phyloP scores from a whole-genome alignment of 2,329 filamentous ascomycete species.

The Cladosporium sp. region DNA sequence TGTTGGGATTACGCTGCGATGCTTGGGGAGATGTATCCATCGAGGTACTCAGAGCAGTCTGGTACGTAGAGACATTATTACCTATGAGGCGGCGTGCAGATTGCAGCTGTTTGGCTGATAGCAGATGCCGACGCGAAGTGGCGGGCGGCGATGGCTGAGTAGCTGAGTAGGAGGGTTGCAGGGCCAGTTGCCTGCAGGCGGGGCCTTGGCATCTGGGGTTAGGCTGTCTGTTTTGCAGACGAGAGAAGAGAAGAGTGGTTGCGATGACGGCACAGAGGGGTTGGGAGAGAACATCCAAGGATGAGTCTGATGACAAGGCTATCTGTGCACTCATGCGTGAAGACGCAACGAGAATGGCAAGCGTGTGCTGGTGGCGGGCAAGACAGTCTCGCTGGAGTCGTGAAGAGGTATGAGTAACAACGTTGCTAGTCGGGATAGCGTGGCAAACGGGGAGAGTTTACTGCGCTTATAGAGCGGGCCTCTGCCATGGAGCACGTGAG shows the following conservation, averaged over 20 bases:
- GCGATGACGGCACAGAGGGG: not conserved
- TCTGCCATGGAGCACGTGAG: not conserved
- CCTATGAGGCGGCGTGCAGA: not conserved
- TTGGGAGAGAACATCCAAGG: not conserved
- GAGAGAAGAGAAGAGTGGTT: not conserved
- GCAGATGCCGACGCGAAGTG: not conserved
- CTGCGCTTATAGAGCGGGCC: constrained; percentile 11
- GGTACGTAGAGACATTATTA: too few species aligned
- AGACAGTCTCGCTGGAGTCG: not conserved
- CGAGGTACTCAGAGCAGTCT: not conserved
- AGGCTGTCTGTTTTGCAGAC: not conserved
- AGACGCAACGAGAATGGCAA: not conserved
- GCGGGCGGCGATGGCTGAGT: not conserved
- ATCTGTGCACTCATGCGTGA: not conserved
- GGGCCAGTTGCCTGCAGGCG: not conserved
- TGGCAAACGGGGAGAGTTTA: constrained; percentile 5
- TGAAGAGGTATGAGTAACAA: constrained; percentile 9
- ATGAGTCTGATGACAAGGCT: not conserved
- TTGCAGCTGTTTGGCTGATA: constrained; percentile 2
- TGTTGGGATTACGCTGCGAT: not conserved
- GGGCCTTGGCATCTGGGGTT: constrained; percentile 4
- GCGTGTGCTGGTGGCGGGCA: not conserved
- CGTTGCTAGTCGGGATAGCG: constrained; percentile 1
- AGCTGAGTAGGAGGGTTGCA: not conserved
- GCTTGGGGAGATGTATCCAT: not conserved